phyloP scores from a whole-genome alignment of 345 rosid genomes.

The Populus alba region DNA sequence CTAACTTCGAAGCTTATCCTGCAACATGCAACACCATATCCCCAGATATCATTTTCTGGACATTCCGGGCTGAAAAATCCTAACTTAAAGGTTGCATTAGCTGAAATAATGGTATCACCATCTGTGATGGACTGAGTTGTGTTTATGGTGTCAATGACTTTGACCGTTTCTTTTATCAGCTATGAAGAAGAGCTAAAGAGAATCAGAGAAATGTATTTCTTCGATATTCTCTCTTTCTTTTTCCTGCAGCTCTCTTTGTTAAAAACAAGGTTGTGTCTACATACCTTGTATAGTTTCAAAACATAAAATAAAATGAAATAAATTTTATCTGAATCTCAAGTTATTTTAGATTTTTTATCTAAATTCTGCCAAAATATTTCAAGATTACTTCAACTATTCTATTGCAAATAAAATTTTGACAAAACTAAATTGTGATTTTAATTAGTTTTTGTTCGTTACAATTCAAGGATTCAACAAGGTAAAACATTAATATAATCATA shows the following conservation, averaged over 20 bases:
- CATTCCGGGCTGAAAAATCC: not conserved
- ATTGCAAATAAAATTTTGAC: too few relatives aligned
- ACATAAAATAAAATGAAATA: too few relatives aligned
- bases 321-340: too few relatives aligned
- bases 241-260: not conserved
- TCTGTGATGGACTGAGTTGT: slow-evolving; percentile 4
- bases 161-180: not conserved
- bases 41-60: not conserved
- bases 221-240: not conserved
- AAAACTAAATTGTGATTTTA: too few relatives aligned
- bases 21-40: not conserved
- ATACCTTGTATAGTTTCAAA: too few relatives aligned
- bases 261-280: not conserved
- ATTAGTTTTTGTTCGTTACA: too few relatives aligned
- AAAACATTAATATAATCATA: too few relatives aligned
- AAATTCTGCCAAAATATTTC: too few relatives aligned
- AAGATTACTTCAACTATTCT: too few relatives aligned
- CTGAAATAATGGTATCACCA: not conserved
- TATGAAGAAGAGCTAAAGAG: not conserved
- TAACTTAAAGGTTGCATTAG: not conserved
- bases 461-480: too few relatives aligned
- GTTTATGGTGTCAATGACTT: slow-evolving; percentile 4
- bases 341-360: too few relatives aligned
- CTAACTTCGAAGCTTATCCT: too few relatives aligned
- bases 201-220: not conserved